Evolutionary conservation across 2,329 filamentous ascomycete genomes (phyloP), one percentile per base, ranked within the genome.

Genomic region (Sphaerulina vaccinii): DNA sequence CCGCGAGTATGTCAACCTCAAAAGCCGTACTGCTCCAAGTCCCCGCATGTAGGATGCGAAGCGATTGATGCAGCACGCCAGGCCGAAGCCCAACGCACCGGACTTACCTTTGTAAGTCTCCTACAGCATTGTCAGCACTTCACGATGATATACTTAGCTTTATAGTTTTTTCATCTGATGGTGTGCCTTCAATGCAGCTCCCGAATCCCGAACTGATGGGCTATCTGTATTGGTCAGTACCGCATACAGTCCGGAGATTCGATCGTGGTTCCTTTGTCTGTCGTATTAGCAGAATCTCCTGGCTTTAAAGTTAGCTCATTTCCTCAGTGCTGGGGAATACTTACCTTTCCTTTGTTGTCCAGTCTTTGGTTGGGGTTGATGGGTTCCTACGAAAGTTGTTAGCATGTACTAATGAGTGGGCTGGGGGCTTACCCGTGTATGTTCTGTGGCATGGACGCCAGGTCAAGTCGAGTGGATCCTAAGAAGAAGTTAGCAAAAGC

Each of bases 1-100:
- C 16, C 45, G n/a, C n/a, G n/a, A n/a, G n/a, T n/a, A n/a, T n/a
- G 15, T 22, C 15, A n/a, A 39, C 3, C 45, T 22, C 15, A 39
- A 18, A 19, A 7, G 9, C 10, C 24, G 21, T 39, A 29, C 44
- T 47, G 44, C 44, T 47, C 44, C 44, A 47, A 47, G 21, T 29
- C 33, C 44, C 21, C 36, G 44, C 44, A n/a, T 10, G 2, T 1
- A 18, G 1, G n/a, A 32, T 24, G 36, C 22, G 22, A 13, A 13
- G 32, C 19, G 8, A 47, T 47, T 39, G 44, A 47, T 47, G 44
- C 44, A 47, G 44, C 44, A 47, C 44, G 44, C 44, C 15, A 47
- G 36, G 33, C 7, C n/a, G 15, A 8, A 27, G 6, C 27, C 27
- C 4, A 47, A 47, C 33, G 33, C n/a, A 47, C 44, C 24, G 44